Evolutionary conservation across 2,329 filamentous ascomycete species (phyloP).

Genomic region (Aplosporella prunicola): DNA sequence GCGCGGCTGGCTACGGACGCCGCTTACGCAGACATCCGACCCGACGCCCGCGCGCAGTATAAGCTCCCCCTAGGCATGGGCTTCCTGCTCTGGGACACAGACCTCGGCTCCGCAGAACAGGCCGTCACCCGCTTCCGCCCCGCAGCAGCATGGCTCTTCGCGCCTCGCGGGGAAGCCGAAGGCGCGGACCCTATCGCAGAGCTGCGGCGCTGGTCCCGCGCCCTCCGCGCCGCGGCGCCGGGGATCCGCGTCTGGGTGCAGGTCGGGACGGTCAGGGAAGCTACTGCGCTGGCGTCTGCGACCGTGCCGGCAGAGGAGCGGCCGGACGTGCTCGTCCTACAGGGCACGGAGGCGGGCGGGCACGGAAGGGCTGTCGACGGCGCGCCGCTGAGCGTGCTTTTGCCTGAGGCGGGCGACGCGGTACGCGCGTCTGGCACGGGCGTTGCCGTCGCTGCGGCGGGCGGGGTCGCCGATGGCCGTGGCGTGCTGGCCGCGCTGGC

Average conservation of each 20-base stretch:
- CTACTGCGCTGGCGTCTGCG: slow-evolving; percentile 39
- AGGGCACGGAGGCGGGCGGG: slow-evolving; percentile 56
- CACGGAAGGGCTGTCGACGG: slow-evolving; percentile 50
- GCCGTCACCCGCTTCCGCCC: slow-evolving; percentile 46
- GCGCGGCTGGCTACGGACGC: slow-evolving; percentile 18
- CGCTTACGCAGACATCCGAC: slow-evolving; percentile 22
- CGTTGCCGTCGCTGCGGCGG: slow-evolving; percentile 45
- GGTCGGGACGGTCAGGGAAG: slow-evolving; percentile 50
- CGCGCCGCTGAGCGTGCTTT: slow-evolving; percentile 45
- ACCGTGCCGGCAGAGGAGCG: no score
- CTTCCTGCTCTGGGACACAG: slow-evolving; percentile 47
- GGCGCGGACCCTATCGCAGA: no score
- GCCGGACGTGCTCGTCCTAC: slow-evolving; percentile 51
- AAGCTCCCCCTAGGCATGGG: slow-evolving; percentile 49
- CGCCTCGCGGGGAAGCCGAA: slow-evolving; percentile 44
- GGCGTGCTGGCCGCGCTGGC: slow-evolving; percentile 47
- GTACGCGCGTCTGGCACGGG: slow-evolving; percentile 23
- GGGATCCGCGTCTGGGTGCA: slow-evolving; percentile 48
- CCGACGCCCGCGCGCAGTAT: no score
- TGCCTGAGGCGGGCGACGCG: slow-evolving; percentile 48
- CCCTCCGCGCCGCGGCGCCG: slow-evolving; percentile 23
- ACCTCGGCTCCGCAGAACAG: slow-evolving; percentile 38
- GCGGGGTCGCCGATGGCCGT: slow-evolving; percentile 49
- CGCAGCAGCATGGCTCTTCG: slow-evolving; percentile 59
- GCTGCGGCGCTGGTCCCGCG: slow-evolving; percentile 23